Evolutionary conservation across 257 asterid genomes (phyloP), one percentile per base, ranked within the genome.

Genomic region (Nicotiana attenuata): DNA sequence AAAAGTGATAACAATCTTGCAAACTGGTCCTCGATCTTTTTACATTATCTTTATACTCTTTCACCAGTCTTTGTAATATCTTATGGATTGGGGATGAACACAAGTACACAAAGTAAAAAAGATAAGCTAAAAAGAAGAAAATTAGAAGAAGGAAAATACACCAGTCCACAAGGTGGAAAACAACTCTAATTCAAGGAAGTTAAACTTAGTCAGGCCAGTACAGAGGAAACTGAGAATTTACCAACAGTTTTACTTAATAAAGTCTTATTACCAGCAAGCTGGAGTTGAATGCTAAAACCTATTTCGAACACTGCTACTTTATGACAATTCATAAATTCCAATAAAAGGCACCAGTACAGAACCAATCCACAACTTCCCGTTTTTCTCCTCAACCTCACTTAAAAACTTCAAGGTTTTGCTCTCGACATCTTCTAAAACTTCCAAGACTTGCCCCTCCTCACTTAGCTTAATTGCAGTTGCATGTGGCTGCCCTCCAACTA

Each of bases 341-440:
- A 90, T 24, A n/a, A 86, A 90, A 80, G 98, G 90, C 87, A 87
- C 86, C 83, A 92, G 22, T 5, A 91, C 97, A 67, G 96, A 93
- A 20, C 86, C 95, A 75, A 92, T 79, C 94, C 97, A 92, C 29
- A 93, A 87, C 81, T 87, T 91, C 77, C 94, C 96, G 50, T 92
- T 28, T 80, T 82, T 88, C 88, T 92, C 96, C 87, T 93, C 97
- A 5, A 89, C 92, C 82, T 93, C 97, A 73, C 97, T 93, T 16
- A 93, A 82, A 77, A 90, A 89, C 86, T 86, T 89, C 91, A 91
- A 59, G 0, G 85, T 89, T 83, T 87, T 87, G 82, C 96, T 93
- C 50, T 88, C 88, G 0, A 82, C 61, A n/a, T 89, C 97, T 83
- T 93, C 97, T 53, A 93, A 52, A 71, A 91, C 92, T 83, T 80